Evolutionary conservation across 2,329 filamentous ascomycete genomes (phyloP), one percentile per base, ranked within the genome.

Genomic region (Penicillium frequentans): DNA sequence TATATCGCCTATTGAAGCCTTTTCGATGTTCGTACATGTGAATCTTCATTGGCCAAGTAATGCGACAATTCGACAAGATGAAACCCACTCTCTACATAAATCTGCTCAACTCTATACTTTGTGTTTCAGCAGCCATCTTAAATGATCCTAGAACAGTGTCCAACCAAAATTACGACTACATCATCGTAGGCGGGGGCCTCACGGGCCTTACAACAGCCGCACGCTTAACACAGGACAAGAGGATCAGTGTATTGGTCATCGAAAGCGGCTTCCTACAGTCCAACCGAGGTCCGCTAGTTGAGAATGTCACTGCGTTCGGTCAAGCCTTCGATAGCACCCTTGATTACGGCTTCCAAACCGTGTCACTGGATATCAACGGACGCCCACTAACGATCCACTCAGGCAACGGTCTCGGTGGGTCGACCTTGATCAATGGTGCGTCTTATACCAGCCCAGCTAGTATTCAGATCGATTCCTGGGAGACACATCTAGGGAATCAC

Each of bases 401-500:
- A 10, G 67, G 66, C 23, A 66, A 65, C 37, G 65, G 66, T 24
- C 63, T 69, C 2, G 67, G 66, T 13, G 67, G 66, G n/a, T 67
- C 66, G 3, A 68, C 67, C 3, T 54, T 69, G 6, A 54, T 69
- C 33, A 69, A 68, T 21, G 65, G 66, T 46, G 61, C 55, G n/a
- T 59, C 67, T n/a, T 69, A 66, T 63, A 69, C 67, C 6, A 57
- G 66, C 10, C 66, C 65, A 0, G 55, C 67, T 49, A 68, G 62
- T 23, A 57, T 49, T 8, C 62, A 65, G 44, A 48, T 63, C n/a
- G 62, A 67, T 42, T 64, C 59, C 11, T 67, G 65, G 65, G 62
- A 66, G 37, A 56, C 69, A 35, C 67, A 70, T 11, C 67, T 82
- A 2, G 79, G 78, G 0, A 78, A 77, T 39, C 61, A 71, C 1